Evolutionary conservation across 2,329 filamentous ascomycete genomes (phyloP), one percentile per base, ranked within the genome.

Genomic region (Botryotinia convoluta): DNA sequence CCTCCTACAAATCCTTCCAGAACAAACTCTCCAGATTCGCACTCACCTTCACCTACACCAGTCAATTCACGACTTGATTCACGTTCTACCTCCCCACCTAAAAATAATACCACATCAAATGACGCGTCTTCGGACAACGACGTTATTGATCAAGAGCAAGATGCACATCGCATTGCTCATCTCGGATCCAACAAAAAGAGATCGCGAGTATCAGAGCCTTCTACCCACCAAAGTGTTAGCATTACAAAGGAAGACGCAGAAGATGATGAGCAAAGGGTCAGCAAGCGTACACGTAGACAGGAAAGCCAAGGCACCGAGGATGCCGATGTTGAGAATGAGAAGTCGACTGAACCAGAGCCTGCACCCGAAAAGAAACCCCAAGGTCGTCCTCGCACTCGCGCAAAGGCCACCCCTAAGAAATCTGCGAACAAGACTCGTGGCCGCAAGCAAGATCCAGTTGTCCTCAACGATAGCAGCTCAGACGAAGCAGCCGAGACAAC

Each of bases 121-220:
- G 69, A 67, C 54, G 39, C 62, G 48, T 74, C 72, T 62, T 62
- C 71, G 18, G 64, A 69, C 59, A 61, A 71, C 48, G 69, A 72
- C 32, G 32, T 32, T 29, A 29, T 37, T 26, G n/a, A 45, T 42
- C 67, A 61, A 39, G 35, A 71, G n/a, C 65, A 64, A 39, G 29
- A 37, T 35, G n/a, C 35, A 57, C 9, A 45, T 14, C 64, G n/a
- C 37, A 35, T 45, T 32, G 26, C 29, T 71, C 35, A 35, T 18
- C 44, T 71, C 37, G 37, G 29, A 61, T 29, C 68, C 37, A 69
- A 29, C 18, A 72, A 3, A 51, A 72, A 74, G 69, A 72, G 69
- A 68, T 44, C 63, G 26, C 63, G 73, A 64, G 54, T 9, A 16
- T 70, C 68, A 20, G 69, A 68, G 14, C 20, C 61, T 39, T 64